A percentile compares a stretch with the other conserved stretches of the same genome.
phyloP scores from a whole-genome alignment of 345 rosid genomes.

The Arabis hirsuta region DNA sequence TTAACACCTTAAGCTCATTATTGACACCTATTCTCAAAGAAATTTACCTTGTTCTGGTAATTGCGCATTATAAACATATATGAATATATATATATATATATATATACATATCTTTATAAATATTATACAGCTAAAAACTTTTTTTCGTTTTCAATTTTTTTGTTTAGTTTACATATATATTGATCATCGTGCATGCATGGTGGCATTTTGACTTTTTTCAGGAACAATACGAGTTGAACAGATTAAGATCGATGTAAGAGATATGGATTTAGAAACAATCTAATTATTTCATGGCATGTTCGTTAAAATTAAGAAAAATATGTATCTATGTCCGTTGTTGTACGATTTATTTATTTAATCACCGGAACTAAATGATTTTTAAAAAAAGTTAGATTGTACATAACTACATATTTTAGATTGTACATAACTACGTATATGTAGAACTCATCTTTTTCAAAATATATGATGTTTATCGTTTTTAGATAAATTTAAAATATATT shows the following conservation, averaged over 20 bases:
- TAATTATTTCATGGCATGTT: background rate
- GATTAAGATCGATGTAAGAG: slow-evolving; percentile 57
- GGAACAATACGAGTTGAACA: slow-evolving; percentile 63
- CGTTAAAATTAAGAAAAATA: background rate
- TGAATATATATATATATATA: background rate
- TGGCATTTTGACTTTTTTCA: slow-evolving; percentile 43
- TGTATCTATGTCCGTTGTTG: background rate
- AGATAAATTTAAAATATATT: too few relatives aligned
- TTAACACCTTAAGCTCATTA: slow-evolving; percentile 58
- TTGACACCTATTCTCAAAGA: slow-evolving; percentile 66
- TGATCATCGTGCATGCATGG: slow-evolving; percentile 34
- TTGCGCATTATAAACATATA: background rate
- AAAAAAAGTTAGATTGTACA: background rate
- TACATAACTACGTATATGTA: background rate
- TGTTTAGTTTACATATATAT: background rate
- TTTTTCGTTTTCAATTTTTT: background rate
- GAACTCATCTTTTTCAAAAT: background rate
- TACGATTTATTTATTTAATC: slow-evolving; percentile 11
- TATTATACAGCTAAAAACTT: background rate
- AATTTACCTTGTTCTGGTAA: slow-evolving; percentile 67
- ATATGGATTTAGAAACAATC: background rate
- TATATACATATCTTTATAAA: background rate
- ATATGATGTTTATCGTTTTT: too few relatives aligned
- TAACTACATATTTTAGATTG: background rate
- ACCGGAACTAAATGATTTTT: slow-evolving; percentile 12